phyloP scores from a whole-genome alignment of 208 protist species.

The Entamoeba dispar region DNA sequence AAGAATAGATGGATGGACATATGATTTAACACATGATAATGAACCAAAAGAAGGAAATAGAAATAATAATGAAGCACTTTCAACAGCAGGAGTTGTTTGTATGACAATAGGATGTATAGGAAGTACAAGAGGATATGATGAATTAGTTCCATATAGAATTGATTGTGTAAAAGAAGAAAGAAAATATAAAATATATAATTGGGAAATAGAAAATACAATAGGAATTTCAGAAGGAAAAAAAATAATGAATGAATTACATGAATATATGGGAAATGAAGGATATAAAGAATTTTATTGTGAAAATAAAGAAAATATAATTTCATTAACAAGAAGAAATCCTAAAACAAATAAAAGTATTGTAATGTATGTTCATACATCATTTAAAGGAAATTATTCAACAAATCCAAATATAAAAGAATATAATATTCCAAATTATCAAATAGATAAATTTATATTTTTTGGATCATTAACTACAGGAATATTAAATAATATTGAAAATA shows the following conservation, averaged over 20 bases:
- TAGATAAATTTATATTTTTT: not conserved
- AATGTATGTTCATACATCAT: conserved; percentile 5
- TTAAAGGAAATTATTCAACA: not conserved
- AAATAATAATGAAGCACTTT: conserved; percentile 6
- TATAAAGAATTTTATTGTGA: not conserved
- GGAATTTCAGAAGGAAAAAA: not conserved
- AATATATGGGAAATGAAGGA: not conserved
- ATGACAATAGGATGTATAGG: conserved; percentile 25
- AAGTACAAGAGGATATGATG: conserved; percentile 37
- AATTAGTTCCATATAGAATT: conserved; percentile 31
- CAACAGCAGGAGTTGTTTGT: conserved; percentile 28
- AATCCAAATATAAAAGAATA: not conserved
- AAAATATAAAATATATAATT: not conserved
- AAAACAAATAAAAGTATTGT: conserved; percentile 9
- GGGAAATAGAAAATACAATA: not conserved
- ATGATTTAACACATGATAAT: conserved; percentile 47
- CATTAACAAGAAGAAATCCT: conserved; percentile 9
- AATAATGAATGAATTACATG: conserved; percentile 11
- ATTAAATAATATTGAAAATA: not conserved
- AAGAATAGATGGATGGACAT: conserved; percentile 17
- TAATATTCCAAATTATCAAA: not conserved
- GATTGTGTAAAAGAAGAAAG: conserved; percentile 32
- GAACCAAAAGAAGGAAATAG: conserved; percentile 3
- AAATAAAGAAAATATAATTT: conserved; percentile 3
- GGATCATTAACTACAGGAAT: not conserved